phyloP scores from a whole-genome alignment of 108 stramenopile genomes.

The Skeletonema marinoi region DNA sequence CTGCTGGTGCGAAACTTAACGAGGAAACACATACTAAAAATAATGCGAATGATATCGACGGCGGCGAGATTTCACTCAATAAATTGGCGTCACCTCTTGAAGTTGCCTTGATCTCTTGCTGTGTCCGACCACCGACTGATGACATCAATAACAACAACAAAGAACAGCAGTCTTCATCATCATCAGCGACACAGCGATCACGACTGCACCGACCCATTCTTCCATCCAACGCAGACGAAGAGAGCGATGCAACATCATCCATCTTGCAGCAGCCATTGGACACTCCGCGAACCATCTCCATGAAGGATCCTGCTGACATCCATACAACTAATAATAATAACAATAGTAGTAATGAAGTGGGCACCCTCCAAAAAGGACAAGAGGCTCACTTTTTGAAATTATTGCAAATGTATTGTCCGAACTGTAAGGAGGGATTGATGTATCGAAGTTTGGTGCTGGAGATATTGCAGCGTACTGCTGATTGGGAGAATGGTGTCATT shows the following conservation, averaged over 20 bases:
- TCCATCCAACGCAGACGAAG: conserved; percentile 21
- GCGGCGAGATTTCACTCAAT: neutral
- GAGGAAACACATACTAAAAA: too few species aligned
- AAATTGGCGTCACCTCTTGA: conserved; percentile 22
- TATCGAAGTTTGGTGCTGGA: conserved; percentile 33
- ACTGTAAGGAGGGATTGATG: neutral
- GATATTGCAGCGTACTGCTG: conserved; percentile 38
- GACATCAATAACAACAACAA: neutral
- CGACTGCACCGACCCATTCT: conserved; percentile 14
- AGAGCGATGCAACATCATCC: neutral
- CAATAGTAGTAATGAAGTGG: neutral
- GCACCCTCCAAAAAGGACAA: conserved; percentile 19
- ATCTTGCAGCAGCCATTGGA: neutral
- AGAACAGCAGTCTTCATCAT: neutral
- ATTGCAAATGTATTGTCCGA: conserved; percentile 29
- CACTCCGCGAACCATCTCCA: neutral
- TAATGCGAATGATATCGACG: neutral
- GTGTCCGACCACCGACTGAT: conserved; percentile 16
- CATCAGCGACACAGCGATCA: conserved; percentile 13
- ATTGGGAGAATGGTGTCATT: conserved; percentile 17
- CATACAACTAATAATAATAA: neutral
- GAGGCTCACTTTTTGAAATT: conserved; percentile 28
- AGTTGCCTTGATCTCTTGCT: conserved; percentile 33
- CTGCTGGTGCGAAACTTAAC: neutral
- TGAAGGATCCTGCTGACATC: neutral